Base-by-base conservation (phyloP, 495 filamentous ascomycete genomes). In the Talaromyces borbonicus region DNA sequence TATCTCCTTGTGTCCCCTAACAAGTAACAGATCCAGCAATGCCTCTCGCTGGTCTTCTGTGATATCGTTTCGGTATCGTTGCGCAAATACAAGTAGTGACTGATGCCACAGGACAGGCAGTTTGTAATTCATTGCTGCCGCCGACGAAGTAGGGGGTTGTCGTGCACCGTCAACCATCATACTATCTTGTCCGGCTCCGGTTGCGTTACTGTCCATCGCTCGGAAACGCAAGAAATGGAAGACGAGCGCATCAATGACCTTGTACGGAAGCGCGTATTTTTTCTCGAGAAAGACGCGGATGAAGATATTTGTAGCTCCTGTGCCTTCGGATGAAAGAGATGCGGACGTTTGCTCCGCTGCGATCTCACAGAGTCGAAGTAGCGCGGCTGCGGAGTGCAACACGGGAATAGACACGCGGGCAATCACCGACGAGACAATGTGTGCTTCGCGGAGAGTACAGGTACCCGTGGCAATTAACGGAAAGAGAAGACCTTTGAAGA, bases 401-500 rank as follows among this genome's bases (percentile, higher is more conserved):
- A 95, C 87, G 0, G 90, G 89, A 19, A 95, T 80, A 1, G 74
- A 81, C 25, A 95, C 80, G 11, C 87, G 75, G 1, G 84, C 75
- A 12, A 96, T 72, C 9, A 95, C 87, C 22, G 79, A 85, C 2
- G 83, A 83, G 32, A 98, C 73, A 53, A 97, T 95, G 51, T 88
- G 81, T 1, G 92, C 92, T 65, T 98, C 92, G 25, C 89, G 77
- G 35, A 97, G 65, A 4, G 89, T 90, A 67, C 88, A 94, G 22
- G 79, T 86, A 8, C 85, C 72, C 45, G 75, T 77, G 12, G 72
- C 73, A 0, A 90, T 82, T 8, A 98, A 72, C 3, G 93, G 93
- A 56, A 97, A 97, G 5, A 98, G 71, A 50, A 97, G 78, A 1
- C 92, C 92, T 62, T 96, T 96, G 72, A 99, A 97, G 66, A 93